phyloP scores from a whole-genome alignment of 2,329 filamentous ascomycete species.

The Emericellopsis cladophorae region DNA sequence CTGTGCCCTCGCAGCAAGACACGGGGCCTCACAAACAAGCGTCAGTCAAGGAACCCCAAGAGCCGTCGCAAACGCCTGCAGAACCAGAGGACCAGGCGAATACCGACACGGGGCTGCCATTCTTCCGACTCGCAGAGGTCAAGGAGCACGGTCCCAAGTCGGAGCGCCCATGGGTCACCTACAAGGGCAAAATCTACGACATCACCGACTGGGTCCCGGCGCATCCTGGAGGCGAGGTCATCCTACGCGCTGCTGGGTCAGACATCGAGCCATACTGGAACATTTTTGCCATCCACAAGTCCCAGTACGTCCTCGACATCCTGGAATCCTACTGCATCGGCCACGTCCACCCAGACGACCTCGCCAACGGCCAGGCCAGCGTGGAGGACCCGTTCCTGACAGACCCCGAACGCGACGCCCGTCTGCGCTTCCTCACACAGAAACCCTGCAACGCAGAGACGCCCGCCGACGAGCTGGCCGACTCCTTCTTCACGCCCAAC shows the following conservation, averaged over 20 bases:
- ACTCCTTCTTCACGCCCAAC: constrained; percentile 2
- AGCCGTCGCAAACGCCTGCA: not conserved
- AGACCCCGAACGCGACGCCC: constrained; percentile 27
- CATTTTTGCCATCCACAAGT: constrained; percentile 37
- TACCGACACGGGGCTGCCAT: not conserved
- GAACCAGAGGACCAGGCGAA: not conserved
- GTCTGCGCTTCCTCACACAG: constrained; percentile 23
- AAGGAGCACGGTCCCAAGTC: constrained; percentile 21
- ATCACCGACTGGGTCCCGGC: constrained; percentile 36
- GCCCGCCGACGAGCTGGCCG: constrained; percentile 12
- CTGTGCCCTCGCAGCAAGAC: not conserved
- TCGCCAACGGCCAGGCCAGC: constrained; percentile 21
- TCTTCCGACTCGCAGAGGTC: constrained; percentile 18
- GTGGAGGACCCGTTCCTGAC: constrained; percentile 30
- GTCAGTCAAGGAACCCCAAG: no score
- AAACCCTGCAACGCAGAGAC: constrained; percentile 39
- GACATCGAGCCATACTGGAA: constrained; percentile 38
- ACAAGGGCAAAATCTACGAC: constrained; percentile 32
- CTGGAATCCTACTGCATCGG: constrained; percentile 34
- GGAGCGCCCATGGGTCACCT: constrained; percentile 30
- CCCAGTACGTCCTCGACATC: constrained; percentile 33
- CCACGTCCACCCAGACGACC: constrained; percentile 20
- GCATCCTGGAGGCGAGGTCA: constrained; percentile 37
- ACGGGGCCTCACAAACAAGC: no score
- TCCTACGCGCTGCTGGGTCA: constrained; percentile 33